These are phyloP conservation scores for Aspergillus puulaauensis DNA, from an alignment of 2,329 filamentous ascomycete species.

Conservation along the genomic window DNA sequence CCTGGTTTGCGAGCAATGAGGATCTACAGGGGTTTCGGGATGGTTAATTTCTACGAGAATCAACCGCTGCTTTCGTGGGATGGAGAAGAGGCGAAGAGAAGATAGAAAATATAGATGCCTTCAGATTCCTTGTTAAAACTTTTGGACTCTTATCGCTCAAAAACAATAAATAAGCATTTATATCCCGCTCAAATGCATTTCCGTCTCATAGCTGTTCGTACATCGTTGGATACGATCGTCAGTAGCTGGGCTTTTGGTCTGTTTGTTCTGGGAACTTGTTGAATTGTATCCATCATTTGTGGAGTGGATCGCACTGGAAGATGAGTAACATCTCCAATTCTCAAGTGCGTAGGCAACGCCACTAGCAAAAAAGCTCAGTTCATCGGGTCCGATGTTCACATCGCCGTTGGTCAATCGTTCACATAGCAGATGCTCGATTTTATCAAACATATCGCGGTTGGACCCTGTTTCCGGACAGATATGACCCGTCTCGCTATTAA, in stretches of 20 bases:
- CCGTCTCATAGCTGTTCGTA: conserved; percentile 5
- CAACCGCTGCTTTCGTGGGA: background rate
- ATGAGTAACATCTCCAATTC: conserved; percentile 16
- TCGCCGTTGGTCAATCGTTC: conserved; percentile 32
- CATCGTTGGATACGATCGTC: background rate
- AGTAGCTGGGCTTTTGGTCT: background rate
- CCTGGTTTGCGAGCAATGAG: background rate
- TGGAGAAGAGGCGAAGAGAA: background rate
- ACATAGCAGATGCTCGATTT: conserved; percentile 35
- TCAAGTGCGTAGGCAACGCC: conserved; percentile 35
- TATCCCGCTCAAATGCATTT: conserved; percentile 1
- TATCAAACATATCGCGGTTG: conserved; percentile 28
- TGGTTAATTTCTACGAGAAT: background rate
- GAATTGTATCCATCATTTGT: background rate
- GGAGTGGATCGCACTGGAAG: background rate
- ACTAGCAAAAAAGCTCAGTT: conserved; percentile 42
- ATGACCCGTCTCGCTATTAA: conserved; percentile 24
- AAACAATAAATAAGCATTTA: background rate
- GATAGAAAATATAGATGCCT: background rate
- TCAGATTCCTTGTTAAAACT: background rate
- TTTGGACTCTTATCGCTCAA: conserved; percentile 2
- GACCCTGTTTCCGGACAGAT: conserved; percentile 9
- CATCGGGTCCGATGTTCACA: conserved; percentile 34
- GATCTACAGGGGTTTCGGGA: background rate
- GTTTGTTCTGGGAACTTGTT: background rate